Percentiles rank a stretch among this genome's conserved stretches.
Evolutionary conservation across 2,329 filamentous ascomycete genomes (phyloP).

Genomic region (Paraconiothyrium sp.): DNA sequence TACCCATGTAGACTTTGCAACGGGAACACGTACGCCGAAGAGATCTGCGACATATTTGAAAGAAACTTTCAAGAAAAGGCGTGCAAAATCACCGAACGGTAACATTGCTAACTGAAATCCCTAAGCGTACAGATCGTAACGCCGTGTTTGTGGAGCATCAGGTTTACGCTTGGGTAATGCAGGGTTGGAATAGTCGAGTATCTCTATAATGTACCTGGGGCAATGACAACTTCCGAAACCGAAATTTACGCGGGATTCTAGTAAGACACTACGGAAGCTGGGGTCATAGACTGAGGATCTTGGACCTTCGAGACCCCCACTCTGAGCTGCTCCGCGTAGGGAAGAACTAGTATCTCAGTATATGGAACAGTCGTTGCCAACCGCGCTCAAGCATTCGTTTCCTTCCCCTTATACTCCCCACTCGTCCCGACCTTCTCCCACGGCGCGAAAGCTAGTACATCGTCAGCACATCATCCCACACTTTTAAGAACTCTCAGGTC

Average conservation of each 20-base stretch:
- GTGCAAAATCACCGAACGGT: not conserved
- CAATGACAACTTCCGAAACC: no score
- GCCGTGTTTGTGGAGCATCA: not conserved
- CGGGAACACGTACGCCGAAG: constrained; percentile 50
- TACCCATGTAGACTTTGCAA: constrained; percentile 54
- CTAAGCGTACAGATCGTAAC: not conserved
- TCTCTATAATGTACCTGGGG: no score
- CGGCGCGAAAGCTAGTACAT: constrained; percentile 32
- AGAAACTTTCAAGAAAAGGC: constrained; percentile 16
- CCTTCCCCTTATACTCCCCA: constrained; percentile 29
- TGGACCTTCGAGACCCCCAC: no score
- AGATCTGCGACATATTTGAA: constrained; percentile 17
- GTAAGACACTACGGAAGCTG: no score
- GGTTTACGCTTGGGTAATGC: not conserved
- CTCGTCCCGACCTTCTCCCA: constrained; percentile 32
- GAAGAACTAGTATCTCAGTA: no score
- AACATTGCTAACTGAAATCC: not conserved
- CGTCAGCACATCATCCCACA: constrained; percentile 52
- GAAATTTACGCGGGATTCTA: no score
- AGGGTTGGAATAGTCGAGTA: not conserved
- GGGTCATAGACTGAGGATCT: no score
- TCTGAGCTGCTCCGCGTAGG: no score
- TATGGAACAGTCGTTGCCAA: not conserved
- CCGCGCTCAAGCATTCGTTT: constrained; percentile 27
- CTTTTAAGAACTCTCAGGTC: not conserved